Evolutionary conservation across 2,329 filamentous ascomycete species (phyloP), one percentile per base, ranked within the genome.

Genomic region (Ophiostoma ips): DNA sequence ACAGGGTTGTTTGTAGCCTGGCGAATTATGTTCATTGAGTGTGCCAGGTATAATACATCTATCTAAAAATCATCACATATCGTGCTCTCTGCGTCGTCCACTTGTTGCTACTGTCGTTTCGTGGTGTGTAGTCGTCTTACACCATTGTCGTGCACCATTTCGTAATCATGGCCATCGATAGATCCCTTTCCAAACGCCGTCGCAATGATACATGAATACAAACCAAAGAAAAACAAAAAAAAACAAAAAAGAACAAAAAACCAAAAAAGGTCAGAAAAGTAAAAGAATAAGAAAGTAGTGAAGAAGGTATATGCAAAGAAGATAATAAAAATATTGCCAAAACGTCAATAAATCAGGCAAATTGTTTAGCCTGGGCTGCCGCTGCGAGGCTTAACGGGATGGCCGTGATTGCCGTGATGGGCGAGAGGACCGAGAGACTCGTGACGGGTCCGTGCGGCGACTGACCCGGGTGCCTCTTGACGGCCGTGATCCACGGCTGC

Each of bases 401-500:
- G 18, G 33, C 3, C 43, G 49, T 9, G 50, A 49, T 40, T 37
- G 40, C 21, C 52, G 48, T 3, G 56, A 55, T 4, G 54, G 54
- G 33, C 56, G 54, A 1, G 56, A 55, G 2, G 43, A 33, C 5
- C 56, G 57, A 9, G 61, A 62, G 13, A 61, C 54, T 15, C 60
- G 59, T 4, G 60, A 60, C 13, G 57, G 58, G 12, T 56, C 51
- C 2, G 58, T 62, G 40, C 61, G 56, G 45, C 57, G 59, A 10
- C 56, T 57, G 34, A 33, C 37, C 3, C 56, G 53, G 6, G 58
- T 56, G 15, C 53, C 50, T 43, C 58, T 55, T 11, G 55, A 52
- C 21, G 56, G 53, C 7, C 53, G 51, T 3, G 59, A 58, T 28
- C 58, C 58, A 21, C 40, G 40, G 30, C 60, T 56, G 58, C 70